These are phyloP conservation scores for Tylopilus sp. DNA, from an alignment of 1,284 basidiomycete species.

Conservation along the genomic window DNA sequence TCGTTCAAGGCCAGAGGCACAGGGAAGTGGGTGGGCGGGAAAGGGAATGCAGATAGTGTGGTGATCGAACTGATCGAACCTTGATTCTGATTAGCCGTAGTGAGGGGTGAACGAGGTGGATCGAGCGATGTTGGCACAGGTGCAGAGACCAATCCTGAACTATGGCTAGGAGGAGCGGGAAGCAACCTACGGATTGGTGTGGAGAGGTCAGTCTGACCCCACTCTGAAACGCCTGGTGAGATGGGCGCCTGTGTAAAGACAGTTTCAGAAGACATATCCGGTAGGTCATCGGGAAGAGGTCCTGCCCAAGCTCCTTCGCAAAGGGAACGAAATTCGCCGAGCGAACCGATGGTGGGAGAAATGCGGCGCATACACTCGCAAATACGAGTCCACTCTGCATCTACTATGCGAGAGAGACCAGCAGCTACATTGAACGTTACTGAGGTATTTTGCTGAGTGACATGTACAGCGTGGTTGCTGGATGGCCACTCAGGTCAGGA, in stretches of 20 bases:
- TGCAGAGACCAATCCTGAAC: conserved; percentile 10
- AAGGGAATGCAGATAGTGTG: conserved; percentile 66
- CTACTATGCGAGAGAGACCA: conserved; percentile 62
- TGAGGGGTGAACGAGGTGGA: conserved; percentile 38
- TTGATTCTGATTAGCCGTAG: conserved; percentile 33
- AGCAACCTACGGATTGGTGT: conserved; percentile 20
- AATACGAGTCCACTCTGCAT: conserved; percentile 70
- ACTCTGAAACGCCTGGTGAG: conserved; percentile 24
- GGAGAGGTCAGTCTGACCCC: conserved; percentile 27
- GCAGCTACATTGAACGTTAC: conserved; percentile 61
- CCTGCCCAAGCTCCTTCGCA: conserved; percentile 74
- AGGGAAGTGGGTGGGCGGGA: conserved; percentile 67
- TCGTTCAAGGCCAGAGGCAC: conserved; percentile 44
- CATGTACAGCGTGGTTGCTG: conserved; percentile 63
- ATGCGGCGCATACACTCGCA: conserved; percentile 66
- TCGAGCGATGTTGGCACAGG: conserved; percentile 20
- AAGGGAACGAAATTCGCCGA: conserved; percentile 66
- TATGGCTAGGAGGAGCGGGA: conserved; percentile 22
- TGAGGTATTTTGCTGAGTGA: conserved; percentile 57
- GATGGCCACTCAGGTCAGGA: conserved; percentile 3
- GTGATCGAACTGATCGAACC: conserved; percentile 52
- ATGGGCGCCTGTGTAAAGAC: background rate
- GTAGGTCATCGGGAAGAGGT: conserved; percentile 50
- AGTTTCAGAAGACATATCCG: conserved; percentile 29
- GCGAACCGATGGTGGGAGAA: conserved; percentile 58